Base-by-base conservation (phyloP, 352 stramenopile species). In the Phytopythium montanum region DNA sequence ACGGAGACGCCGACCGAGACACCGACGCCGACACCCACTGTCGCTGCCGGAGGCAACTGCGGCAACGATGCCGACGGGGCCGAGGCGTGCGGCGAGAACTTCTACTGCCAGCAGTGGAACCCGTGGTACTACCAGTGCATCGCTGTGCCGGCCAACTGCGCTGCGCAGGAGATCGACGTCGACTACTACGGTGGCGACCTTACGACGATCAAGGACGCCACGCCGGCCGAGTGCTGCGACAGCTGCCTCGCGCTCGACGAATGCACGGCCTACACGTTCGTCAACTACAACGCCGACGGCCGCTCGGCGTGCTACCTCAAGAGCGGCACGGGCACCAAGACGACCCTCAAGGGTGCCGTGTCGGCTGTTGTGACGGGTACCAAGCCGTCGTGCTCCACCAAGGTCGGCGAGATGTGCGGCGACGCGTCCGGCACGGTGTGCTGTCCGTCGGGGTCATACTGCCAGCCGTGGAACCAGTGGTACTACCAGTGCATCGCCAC, bases 401-500 rank as follows among this genome's bases (percentile, higher is more conserved):
- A n/a, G n/a, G n/a, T n/a, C n/a, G n/a, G n/a, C n/a, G n/a, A n/a
- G n/a, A n/a, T n/a, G n/a, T n/a, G n/a, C n/a, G n/a, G n/a, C n/a
- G n/a, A n/a, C n/a, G n/a, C n/a, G n/a, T n/a, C n/a, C n/a, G n/a
- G n/a, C 12, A 45, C 50, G 25, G 51, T 49, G 2, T 65, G 62
- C 36, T 62, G 62, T 33, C 52, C 34, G 9, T 25, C 21, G 1
- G 31, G 31, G 10, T 16, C 45, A 3, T 69, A 69, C 33, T 69
- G 53, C 39, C 63, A 69, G 26, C 57, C 53, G 1, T 65, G 63
- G 63, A 66, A 66, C 46, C 31, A 66, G 0, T 55, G 48, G 29
- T 72, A 75, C 61, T 81, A 74, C 66, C 76, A 85, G 60, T 85
- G 76, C 58, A 60, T 77, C 44, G 31, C 62, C 16, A 25, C 58